Evolutionary conservation across 2,329 filamentous ascomycete genomes (phyloP).

Genomic region (Pseudogymnoascus sp.): DNA sequence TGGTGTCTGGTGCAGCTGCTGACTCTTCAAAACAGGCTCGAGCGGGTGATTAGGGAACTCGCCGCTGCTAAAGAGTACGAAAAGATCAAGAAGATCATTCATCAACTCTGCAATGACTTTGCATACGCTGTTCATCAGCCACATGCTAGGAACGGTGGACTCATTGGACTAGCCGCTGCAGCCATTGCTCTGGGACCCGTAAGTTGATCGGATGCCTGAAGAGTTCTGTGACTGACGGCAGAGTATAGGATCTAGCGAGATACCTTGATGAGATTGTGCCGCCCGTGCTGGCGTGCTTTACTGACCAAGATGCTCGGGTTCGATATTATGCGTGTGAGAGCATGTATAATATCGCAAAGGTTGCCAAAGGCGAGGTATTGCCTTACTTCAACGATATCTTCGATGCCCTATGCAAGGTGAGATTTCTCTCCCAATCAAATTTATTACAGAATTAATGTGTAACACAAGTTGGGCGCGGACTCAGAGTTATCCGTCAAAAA

Average conservation of each 20-base stretch:
- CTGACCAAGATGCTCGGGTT: conserved; percentile 93
- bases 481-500: conserved; percentile 97
- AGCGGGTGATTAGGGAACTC: conserved; percentile 81
- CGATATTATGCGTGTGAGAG: conserved; percentile 98
- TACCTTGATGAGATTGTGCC: conserved; percentile 93
- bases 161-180: conserved; percentile 90
- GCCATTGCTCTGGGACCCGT: conserved; percentile 91
- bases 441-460: conserved; percentile 11
- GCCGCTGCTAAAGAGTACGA: conserved; percentile 68
- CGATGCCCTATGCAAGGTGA: conserved; percentile 89
- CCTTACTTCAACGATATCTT: conserved; percentile 99
- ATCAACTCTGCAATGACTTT: conserved; percentile 95
- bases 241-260: conserved; percentile 68
- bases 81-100: conserved; percentile 76
- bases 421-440: conserved; percentile 13
- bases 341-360: conserved; percentile 99
- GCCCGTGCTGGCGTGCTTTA: conserved; percentile 93
- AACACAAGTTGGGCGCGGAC: conserved; percentile 73
- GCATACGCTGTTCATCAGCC: conserved; percentile 96
- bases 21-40: conserved; percentile 52
- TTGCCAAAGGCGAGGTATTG: conserved; percentile 94
- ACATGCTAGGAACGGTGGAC: conserved; percentile 88
- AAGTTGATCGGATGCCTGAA: conserved; percentile 32
- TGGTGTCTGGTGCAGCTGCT: not conserved
- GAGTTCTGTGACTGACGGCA: not conserved